Evolutionary conservation across 768 basidiomycete species (phyloP), one percentile per base, ranked within the genome.

Genomic region (Paxillus ammoniavirescens): DNA sequence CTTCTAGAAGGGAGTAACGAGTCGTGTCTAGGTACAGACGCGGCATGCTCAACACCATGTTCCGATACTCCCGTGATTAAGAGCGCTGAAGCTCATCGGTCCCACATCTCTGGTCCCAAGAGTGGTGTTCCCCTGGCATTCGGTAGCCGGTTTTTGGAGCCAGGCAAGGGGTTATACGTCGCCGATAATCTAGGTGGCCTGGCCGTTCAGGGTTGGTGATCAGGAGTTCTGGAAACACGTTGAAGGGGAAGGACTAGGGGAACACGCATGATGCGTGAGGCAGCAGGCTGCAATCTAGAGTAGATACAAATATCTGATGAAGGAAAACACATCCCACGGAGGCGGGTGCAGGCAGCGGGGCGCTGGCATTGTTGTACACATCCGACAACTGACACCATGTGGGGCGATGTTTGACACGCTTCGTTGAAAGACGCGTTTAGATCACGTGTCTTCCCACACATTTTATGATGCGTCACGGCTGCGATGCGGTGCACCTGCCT

Each of bases 221-320:
- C 31, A 47, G 49, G 50, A 47, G 52, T 30, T 42, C 37, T 48
- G 28, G 43, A 9, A 44, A 48, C 64, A 64, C 61, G 58, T 61
- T 57, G 55, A 47, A 42, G 44, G 38, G 48, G 53, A 51, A 47
- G 6, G 26, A 47, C 51, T 23, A 35, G 31, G 52, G 15, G 35
- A 51, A 62, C 66, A 70, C 33, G 67, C 61, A 44, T 59, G 58
- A 61, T 62, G 37, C 26, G 66, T 38, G 56, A 55, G 67, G 66
- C 35, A 41, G 35, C 36, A 41, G 67, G 66, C 35, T 43, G 35
- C 36, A 41, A 48, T 54, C 61, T 49, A 18, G 42, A 41, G 41
- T 36, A 35, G 37, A 42, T 45, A 18, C 17, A 51, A 31, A 44
- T 8, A 26, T 47, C 33, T 36, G 30, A 47, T 40, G 37, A 23